Base-by-base conservation (phyloP, 2,329 filamentous ascomycete species). In the Fusarium sublunatum region DNA sequence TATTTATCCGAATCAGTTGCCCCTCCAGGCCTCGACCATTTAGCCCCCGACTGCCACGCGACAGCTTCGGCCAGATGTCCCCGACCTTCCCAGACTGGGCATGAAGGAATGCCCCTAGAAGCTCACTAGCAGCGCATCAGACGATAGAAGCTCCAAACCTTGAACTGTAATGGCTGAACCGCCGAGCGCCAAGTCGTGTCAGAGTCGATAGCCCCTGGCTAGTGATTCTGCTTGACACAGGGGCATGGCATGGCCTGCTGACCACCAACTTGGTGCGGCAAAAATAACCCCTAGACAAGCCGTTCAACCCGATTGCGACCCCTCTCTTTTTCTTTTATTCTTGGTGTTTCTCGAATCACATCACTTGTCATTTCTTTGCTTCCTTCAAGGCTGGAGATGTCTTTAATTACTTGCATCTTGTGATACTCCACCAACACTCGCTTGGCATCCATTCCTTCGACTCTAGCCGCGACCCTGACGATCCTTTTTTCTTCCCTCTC, bases 321-420 rank as follows among this genome's bases (percentile, higher is more conserved):
- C 11, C 10, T 22, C 9, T 35, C 3, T 24, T 26, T 22, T 24
- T 36, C 44, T 60, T 26, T 60, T 52, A 60, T 60, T 46, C 7
- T 44, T 22, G 24, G 25, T 41, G 19, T 12, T 22, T 28, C 47
- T 48, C 41, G 8, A 19, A 19, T 29, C 22, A 6, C 15, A 42
- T 43, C 19, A 19, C 38, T 36, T 43, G 47, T 26, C 38, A 56
- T 60, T 60, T 55, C n/a, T 28, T 60, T 60, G 36, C 36, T 48
- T 42, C n/a, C 11, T 32, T 24, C 24, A 29, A 19, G 12, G 44
- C 26, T 34, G 31, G 13, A 34, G 7, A 34, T 34, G 35, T n/a
- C 25, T 47, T 60, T 53, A 60, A 60, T 48, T 32, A 55, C 57
- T 7, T 60, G 57, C 57, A 54, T 60, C 31, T n/a, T 49, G 12